Evolutionary conservation across 139 green algal species (phyloP), one percentile per base, ranked within the genome.

Genomic region (Chlorella sp.): DNA sequence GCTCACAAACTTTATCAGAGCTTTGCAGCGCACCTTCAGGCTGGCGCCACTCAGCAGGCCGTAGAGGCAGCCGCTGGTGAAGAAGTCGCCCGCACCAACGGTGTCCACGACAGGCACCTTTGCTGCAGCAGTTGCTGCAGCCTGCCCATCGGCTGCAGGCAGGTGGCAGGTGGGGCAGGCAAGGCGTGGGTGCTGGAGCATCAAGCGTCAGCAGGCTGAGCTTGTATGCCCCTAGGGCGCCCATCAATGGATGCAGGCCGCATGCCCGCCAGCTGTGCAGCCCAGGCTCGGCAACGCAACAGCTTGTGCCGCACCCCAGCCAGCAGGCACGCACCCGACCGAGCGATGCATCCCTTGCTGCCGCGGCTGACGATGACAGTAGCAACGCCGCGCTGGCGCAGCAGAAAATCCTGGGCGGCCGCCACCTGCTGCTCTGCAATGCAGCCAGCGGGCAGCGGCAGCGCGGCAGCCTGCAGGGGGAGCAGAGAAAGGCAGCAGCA

Each of bases 1-100:
- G n/a, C n/a, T n/a, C n/a, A n/a, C n/a, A n/a, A n/a, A n/a, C n/a
- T n/a, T n/a, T n/a, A n/a, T n/a, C n/a, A n/a, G n/a, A n/a, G n/a
- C n/a, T n/a, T n/a, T n/a, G n/a, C n/a, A 15, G 1, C 70, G 21
- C 70, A 60, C 70, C 70, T 78, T 34, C 20, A 90, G 78, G 56
- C 28, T 80, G 12, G 78, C 75, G 30, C 84, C 85, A 63, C 74
- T 39, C 20, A 96, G 81, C 78, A 88, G 91, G 16, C 90, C 93
- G 30, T 88, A 86, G 38, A 98, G 86, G 75, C 96, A 97, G 28
- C 92, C 95, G 6, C 89, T 88, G 20, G 91, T 93, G 88, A 97
- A 98, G 76, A 83, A 88, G 86, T 98, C 95, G 0, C 92, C 93
- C 13, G 94, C 95, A 1, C 95, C 95, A 18, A 96, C 90, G 3